phyloP scores from a whole-genome alignment of 1,284 basidiomycete genomes.

The Pholiota adiposa region DNA sequence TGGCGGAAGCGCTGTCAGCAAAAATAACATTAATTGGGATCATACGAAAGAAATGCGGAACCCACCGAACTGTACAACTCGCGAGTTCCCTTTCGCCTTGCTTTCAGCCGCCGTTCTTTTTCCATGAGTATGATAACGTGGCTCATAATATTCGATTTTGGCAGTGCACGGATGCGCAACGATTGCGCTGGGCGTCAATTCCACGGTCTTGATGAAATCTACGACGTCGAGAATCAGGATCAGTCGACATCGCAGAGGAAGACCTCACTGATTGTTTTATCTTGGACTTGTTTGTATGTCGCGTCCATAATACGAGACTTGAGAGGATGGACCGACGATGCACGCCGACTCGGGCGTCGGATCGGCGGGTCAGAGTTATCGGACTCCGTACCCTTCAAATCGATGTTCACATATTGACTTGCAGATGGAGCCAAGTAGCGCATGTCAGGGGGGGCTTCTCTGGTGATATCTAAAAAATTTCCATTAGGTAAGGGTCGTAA shows the following conservation, averaged over 20 bases:
- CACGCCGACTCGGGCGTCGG: slow-evolving; percentile 12
- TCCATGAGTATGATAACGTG: not conserved
- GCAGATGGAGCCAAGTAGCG: not conserved
- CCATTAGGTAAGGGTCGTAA: too few relatives aligned
- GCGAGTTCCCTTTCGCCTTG: not conserved
- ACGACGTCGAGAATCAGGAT: not conserved
- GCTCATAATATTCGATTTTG: slow-evolving; percentile 20
- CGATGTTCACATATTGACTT: slow-evolving; percentile 5
- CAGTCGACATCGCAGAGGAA: not conserved
- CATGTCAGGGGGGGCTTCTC: not conserved
- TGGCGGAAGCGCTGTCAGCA: slow-evolving; percentile 1
- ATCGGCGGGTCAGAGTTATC: not conserved
- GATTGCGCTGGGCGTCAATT: slow-evolving; percentile 15
- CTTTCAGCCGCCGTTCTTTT: not conserved
- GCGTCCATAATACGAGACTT: slow-evolving; percentile 22
- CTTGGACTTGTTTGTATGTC: slow-evolving; percentile 21
- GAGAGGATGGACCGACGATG: slow-evolving; percentile 18
- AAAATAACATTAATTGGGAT: not conserved
- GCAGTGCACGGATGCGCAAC: slow-evolving; percentile 17
- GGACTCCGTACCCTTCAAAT: not conserved
- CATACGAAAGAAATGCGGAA: not conserved
- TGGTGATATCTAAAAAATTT: slow-evolving; percentile 1
- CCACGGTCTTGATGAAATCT: slow-evolving; percentile 24
- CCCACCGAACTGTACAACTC: slow-evolving; percentile 16
- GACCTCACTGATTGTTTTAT: slow-evolving; percentile 19